phyloP scores from a whole-genome alignment of 805 yeast species.

The Nematodospora valgi region DNA sequence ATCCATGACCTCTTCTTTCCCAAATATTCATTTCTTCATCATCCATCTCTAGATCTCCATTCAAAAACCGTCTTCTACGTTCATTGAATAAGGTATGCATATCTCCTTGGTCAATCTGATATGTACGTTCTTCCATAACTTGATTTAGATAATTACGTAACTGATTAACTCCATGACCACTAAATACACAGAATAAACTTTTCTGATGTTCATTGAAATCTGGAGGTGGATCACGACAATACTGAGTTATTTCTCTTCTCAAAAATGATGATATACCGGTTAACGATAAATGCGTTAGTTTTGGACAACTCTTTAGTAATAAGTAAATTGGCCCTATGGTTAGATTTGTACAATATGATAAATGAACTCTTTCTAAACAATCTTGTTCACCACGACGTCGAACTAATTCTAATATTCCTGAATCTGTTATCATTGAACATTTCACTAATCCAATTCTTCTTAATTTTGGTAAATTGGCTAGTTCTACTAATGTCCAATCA shows the following conservation, averaged over 20 bases:
- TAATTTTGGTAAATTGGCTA: slow-evolving; percentile 73
- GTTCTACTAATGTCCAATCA: slow-evolving; percentile 71
- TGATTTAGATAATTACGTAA: slow-evolving; percentile 66
- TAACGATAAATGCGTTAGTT: slow-evolving; percentile 82
- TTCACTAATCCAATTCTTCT: slow-evolving; percentile 92
- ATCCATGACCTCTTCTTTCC: slow-evolving; percentile 7
- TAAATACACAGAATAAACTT: slow-evolving; percentile 84
- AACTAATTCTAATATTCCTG: slow-evolving; percentile 68
- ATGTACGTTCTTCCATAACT: slow-evolving; percentile 34
- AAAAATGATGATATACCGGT: slow-evolving; percentile 92
- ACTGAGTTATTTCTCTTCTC: slow-evolving; percentile 77
- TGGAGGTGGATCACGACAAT: slow-evolving; percentile 88
- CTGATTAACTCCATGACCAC: slow-evolving; percentile 82
- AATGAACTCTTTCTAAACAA: slow-evolving; percentile 86
- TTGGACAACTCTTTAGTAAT: slow-evolving; percentile 76
- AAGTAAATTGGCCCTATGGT: slow-evolving; percentile 74
- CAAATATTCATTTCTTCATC: neutral
- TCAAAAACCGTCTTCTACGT: slow-evolving; percentile 21
- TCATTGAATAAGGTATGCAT: slow-evolving; percentile 27
- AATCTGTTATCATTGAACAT: slow-evolving; percentile 83
- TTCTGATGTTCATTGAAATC: slow-evolving; percentile 88
- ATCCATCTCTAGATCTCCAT: slow-evolving; percentile 17
- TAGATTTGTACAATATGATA: slow-evolving; percentile 83
- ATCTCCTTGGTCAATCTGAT: slow-evolving; percentile 31
- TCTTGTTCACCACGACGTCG: slow-evolving; percentile 69